Evolutionary conservation across 306 rosid genomes (phyloP).

Genomic region (Prunus persica): Prunus_persica_NCBIv2 NC_034014.1:21313501-21314000

Average conservation of each 20-base stretch:
- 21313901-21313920: neutral
- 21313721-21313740: constrained; percentile 1
- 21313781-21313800: neutral
- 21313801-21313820: constrained; percentile 7
- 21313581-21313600: neutral
- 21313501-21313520: neutral
- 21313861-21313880: neutral
- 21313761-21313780: constrained; percentile 1
- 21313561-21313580: neutral
- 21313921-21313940: neutral
- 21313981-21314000: neutral
- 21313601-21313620: neutral
- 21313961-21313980: constrained; percentile 1
- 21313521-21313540: neutral
- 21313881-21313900: neutral
- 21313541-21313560: neutral
- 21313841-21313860: constrained; percentile 8
- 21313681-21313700: neutral
- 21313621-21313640: neutral
- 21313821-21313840: neutral
- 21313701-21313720: constrained; percentile 3
- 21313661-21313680: constrained; percentile 7
- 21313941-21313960: constrained; percentile 17
- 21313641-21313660: neutral
- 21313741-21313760: neutral